Percentiles rank a stretch among this genome's conserved stretches.
These are phyloP conservation scores for Aspergillus oerlinghausenensis DNA, from an alignment of 2,329 filamentous ascomycete genomes.

Conservation along the genomic window DNA sequence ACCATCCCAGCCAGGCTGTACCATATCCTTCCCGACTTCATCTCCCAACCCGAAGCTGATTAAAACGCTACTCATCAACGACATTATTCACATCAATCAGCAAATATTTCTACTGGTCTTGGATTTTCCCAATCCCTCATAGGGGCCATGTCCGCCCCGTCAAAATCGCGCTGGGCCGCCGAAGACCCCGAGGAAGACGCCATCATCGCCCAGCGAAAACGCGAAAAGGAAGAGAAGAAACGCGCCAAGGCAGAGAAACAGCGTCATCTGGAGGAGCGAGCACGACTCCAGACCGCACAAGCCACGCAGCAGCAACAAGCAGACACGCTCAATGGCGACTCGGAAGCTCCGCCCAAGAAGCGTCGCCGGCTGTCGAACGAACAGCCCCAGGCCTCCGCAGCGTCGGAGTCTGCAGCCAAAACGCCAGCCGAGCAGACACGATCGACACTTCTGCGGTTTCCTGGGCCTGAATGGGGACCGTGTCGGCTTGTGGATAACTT, in stretches of 20 bases:
- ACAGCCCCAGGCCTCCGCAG: conserved; percentile 7
- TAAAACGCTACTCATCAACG: conserved; percentile 3
- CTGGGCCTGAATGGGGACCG: conserved; percentile 62
- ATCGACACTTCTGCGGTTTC: conserved; percentile 66
- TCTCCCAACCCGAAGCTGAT: conserved; percentile 15
- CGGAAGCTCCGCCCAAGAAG: conserved; percentile 50
- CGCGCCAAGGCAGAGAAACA: conserved; percentile 78
- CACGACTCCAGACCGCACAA: conserved; percentile 17
- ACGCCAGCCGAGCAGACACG: conserved; percentile 32
- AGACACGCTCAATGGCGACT: conserved; percentile 22
- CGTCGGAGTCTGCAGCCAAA: conserved; percentile 15
- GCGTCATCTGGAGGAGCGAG: conserved; percentile 56
- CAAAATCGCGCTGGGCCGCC: conserved; percentile 81
- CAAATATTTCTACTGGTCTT: background rate
- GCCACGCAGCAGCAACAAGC: background rate
- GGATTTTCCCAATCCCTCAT: conserved; percentile 2
- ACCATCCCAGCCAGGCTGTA: conserved; percentile 13
- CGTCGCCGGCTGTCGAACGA: conserved; percentile 58
- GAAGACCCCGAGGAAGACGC: conserved; percentile 74
- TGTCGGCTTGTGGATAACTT: conserved; percentile 81
- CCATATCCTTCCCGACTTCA: background rate
- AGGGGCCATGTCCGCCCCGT: conserved; percentile 53
- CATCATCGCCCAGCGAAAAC: conserved; percentile 63
- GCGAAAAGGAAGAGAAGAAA: conserved; percentile 86
- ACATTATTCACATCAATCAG: background rate